Conservation (phyloP, 169 alveolate genomes). For the Plasmodium vivax region DNA sequence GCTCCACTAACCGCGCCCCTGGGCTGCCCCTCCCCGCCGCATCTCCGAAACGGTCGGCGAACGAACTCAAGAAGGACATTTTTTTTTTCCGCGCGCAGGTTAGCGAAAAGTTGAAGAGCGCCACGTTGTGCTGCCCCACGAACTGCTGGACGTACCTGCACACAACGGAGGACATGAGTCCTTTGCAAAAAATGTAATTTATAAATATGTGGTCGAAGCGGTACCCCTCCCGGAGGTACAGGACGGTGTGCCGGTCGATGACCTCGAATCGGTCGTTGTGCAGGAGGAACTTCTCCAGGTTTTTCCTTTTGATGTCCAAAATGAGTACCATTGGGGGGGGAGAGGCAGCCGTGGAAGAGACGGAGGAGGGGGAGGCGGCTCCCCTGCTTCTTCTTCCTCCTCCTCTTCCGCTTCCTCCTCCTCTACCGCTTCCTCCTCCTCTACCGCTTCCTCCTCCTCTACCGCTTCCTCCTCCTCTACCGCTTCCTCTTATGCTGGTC, state of each 20-base stretch:
- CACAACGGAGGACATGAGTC: constrained; percentile 17
- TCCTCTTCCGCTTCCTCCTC: neutral
- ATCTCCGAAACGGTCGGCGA: constrained; percentile 16
- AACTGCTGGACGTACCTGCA: constrained; percentile 9
- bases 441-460: neutral
- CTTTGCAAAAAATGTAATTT: constrained; percentile 23
- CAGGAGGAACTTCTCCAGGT: constrained; percentile 16
- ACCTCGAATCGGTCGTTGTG: constrained; percentile 7
- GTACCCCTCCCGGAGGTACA: constrained; percentile 11
- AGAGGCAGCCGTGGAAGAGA: neutral
- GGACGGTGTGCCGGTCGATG: neutral
- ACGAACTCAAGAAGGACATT: constrained; percentile 19
- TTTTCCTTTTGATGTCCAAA: constrained; percentile 32
- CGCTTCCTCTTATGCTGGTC: neutral
- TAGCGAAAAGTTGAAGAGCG: constrained; percentile 27
- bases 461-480: neutral
- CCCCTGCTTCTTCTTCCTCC: neutral
- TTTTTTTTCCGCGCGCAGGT: constrained; percentile 20
- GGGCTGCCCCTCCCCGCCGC: neutral
- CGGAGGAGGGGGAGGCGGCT: neutral
- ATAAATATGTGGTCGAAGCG: constrained; percentile 23
- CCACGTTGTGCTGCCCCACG: constrained; percentile 15
- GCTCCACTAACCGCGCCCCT: neutral
- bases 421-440: neutral
- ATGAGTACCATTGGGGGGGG: constrained; percentile 7